These are phyloP conservation scores for Rhinocladiella mackenziei DNA, from an alignment of 2,329 filamentous ascomycete genomes.

Conservation along the genomic window DNA sequence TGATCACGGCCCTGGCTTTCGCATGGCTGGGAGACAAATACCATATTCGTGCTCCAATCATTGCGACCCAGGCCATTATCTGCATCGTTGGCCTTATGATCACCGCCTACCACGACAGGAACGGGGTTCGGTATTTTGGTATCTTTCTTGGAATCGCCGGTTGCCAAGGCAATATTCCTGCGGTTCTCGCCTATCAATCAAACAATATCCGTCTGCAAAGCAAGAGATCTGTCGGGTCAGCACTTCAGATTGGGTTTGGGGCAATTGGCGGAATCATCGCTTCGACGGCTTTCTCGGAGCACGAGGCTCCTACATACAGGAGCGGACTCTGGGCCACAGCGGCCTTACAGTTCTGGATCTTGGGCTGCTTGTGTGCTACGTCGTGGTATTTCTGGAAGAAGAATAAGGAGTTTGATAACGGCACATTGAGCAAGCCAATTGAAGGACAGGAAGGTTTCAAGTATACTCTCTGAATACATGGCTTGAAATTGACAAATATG, in stretches of 20 bases:
- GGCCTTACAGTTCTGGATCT: no score
- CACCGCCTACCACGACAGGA: conserved; percentile 29
- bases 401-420: no score
- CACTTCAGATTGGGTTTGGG: conserved; percentile 43
- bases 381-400: no score
- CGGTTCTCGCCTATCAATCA: conserved; percentile 34
- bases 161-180: conserved; percentile 33
- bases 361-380: no score
- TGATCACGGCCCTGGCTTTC: conserved; percentile 27
- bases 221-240: conserved; percentile 28
- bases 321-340: conserved; percentile 26
- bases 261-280: conserved; percentile 30
- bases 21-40: conserved; percentile 33
- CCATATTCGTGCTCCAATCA: conserved; percentile 30
- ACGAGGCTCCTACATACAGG: conserved; percentile 29
- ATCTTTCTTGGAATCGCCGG: conserved; percentile 34
- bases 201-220: conserved; percentile 35
- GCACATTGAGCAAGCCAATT: no score
- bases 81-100: conserved; percentile 32
- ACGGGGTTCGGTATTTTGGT: conserved; percentile 31
- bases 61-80: conserved; percentile 31
- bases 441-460: no score
- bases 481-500: no score
- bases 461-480: no score
- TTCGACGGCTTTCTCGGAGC: conserved; percentile 25